Conservation (phyloP, 2,329 filamentous ascomycete species). For the Verruconis gallopava region DNA sequence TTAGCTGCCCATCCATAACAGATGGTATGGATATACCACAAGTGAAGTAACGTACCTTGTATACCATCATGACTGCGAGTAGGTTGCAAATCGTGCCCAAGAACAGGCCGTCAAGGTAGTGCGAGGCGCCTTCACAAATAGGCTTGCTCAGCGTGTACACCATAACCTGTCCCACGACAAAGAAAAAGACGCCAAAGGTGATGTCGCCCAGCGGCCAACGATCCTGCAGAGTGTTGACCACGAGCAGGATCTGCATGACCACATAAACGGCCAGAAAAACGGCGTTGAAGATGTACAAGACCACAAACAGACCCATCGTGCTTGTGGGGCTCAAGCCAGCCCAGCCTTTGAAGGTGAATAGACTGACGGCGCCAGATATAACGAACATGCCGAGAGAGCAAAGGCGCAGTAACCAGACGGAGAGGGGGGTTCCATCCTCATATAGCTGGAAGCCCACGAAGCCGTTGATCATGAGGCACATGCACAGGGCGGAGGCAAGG, state of each 20-base stretch:
- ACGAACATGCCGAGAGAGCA: constrained; percentile 71
- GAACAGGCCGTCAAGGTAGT: constrained; percentile 90
- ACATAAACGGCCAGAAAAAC: constrained; percentile 78
- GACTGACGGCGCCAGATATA: constrained; percentile 73
- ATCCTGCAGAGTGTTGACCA: constrained; percentile 81
- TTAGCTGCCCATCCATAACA: not conserved
- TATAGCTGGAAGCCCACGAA: constrained; percentile 98
- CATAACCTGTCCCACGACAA: constrained; percentile 81
- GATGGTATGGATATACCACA: not conserved
- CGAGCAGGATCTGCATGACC: constrained; percentile 75
- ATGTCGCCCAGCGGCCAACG: constrained; percentile 93
- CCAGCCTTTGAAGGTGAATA: constrained; percentile 89
- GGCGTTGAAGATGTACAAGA: constrained; percentile 83
- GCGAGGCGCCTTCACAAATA: constrained; percentile 73
- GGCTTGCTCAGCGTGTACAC: constrained; percentile 78
- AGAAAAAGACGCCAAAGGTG: constrained; percentile 78
- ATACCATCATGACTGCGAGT: constrained; percentile 97
- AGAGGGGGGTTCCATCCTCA: constrained; percentile 87
- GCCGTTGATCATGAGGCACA: constrained; percentile 86
- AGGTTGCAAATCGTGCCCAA: constrained; percentile 91
- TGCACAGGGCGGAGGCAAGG: constrained; percentile 71
- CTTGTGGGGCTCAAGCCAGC: constrained; percentile 73
- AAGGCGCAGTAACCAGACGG: constrained; percentile 80
- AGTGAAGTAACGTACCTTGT: constrained; percentile 62
- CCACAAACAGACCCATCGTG: constrained; percentile 78